Evolutionary conservation across 441 rosid species (phyloP), one percentile per base, ranked within the genome.

Genomic region (Corymbia citriodora): DNA sequence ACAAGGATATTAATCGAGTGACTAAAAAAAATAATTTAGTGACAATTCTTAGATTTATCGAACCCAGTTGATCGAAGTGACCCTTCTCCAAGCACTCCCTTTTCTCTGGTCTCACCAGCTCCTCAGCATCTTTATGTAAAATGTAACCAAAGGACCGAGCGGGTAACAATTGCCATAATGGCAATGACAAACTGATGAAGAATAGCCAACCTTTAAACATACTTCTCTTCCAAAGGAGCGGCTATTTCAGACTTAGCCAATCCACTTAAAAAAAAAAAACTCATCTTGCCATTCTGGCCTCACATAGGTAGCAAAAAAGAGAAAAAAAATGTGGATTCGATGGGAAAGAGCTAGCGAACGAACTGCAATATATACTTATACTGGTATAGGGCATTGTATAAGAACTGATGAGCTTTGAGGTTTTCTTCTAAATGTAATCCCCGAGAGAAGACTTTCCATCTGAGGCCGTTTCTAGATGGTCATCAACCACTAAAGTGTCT

Each of bases 371-470:
- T 40, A 40, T 40, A 40, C 45, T 40, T 40, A 40, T 40, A 40
- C 45, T 40, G 45, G 6, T 40, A 40, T 40, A 40, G 5, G 45
- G 45, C 45, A 40, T 40, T 6, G 45, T 40, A 40, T 40, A 40
- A 40, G 45, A 40, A 40, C 45, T 40, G 45, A 40, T 40, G 45
- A 40, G 45, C 45, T 40, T 40, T 40, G 45, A 40, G 45, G 45
- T 40, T 40, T 40, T 91, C 94, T 72, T 90, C 93, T 33, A 90
- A 83, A 61, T 89, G 88, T 88, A 91, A 87, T 55, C 92, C 72
- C 55, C 50, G 61, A 55, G 57, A 83, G 90, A 57, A 79, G 89
- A 61, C 90, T 89, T 91, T 59, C 88, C 82, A 61, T 89, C 61
- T 57, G 91, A 57, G 61, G 91, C 45, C 10, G 91, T 68, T 89